phyloP scores from a whole-genome alignment of 2,329 filamentous ascomycete genomes.

The Colletotrichum spinosum region DNA sequence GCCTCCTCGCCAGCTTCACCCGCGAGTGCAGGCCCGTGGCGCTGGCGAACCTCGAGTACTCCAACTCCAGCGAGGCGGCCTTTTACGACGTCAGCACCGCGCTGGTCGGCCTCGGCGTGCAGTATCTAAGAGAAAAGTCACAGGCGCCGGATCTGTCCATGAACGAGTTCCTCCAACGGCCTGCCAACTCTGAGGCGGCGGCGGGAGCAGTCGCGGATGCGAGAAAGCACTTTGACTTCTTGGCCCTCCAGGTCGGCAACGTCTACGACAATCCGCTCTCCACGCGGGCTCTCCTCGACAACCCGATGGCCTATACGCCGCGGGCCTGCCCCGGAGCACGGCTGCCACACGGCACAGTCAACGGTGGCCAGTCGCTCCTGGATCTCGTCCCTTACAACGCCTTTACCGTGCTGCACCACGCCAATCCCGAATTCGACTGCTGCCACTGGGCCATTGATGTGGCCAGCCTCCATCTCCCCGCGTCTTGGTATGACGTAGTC shows the following conservation, averaged over 20 bases:
- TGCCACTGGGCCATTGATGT: conserved; percentile 28
- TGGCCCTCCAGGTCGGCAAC: conserved; percentile 31
- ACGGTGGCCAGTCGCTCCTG: conserved; percentile 3
- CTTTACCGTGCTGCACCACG: conserved; percentile 25
- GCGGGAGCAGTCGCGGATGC: conserved; percentile 20
- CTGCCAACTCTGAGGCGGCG: conserved; percentile 2
- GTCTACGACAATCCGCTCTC: conserved; percentile 16
- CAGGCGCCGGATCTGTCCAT: conserved; percentile 15
- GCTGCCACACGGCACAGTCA: conserved; percentile 21
- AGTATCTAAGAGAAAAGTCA: conserved; percentile 13
- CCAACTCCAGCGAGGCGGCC: conserved; percentile 28
- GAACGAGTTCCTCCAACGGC: conserved; percentile 18
- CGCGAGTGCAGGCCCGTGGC: conserved; percentile 26
- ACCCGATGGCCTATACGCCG: conserved; percentile 16
- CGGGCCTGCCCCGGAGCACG: conserved; percentile 22
- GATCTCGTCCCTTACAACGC: conserved; percentile 29
- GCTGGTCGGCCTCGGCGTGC: conserved; percentile 23
- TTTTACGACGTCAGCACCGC: conserved; percentile 27
- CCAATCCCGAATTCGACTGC: conserved; percentile 13
- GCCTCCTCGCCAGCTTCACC: conserved; percentile 21
- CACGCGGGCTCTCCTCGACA: conserved; percentile 16
- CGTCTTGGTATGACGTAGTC: conserved; percentile 15
- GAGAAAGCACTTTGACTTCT: conserved; percentile 29
- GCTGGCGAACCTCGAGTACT: conserved; percentile 31
- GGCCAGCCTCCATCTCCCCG: conserved; percentile 15